phyloP scores from a whole-genome alignment of 768 basidiomycete species.

The Pisolithus microcarpus region DNA sequence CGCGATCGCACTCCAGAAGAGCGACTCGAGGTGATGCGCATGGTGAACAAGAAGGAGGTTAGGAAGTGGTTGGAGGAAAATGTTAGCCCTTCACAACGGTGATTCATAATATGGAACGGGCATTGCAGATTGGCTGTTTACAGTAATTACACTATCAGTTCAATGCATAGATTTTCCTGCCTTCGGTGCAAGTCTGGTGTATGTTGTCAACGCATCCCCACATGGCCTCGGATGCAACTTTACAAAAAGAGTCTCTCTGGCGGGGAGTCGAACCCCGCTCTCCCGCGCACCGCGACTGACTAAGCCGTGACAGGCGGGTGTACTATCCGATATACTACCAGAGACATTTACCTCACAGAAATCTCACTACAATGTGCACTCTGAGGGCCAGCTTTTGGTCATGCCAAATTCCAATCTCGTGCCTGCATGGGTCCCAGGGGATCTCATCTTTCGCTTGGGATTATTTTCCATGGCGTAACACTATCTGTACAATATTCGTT shows the following conservation, averaged over 20 bases:
- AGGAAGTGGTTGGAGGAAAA: constrained; percentile 73
- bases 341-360: constrained; percentile 12
- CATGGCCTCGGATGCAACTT: too few relatives aligned
- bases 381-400: too few relatives aligned
- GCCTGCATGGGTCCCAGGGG: too few relatives aligned
- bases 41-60: constrained; percentile 74
- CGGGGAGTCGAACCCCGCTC: constrained; percentile 31
- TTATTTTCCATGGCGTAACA: too few relatives aligned
- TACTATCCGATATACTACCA: constrained; percentile 49
- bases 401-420: too few relatives aligned
- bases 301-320: constrained; percentile 38
- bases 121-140: too few relatives aligned
- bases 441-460: too few relatives aligned
- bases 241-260: constrained; percentile 14
- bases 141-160: too few relatives aligned
- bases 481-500: too few relatives aligned
- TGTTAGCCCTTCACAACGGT: constrained; percentile 6
- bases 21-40: constrained; percentile 41
- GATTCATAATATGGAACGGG: background rate
- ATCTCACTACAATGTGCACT: too few relatives aligned
- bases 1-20: constrained; percentile 40
- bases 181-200: background rate
- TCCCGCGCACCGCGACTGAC: constrained; percentile 14
- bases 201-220: too few relatives aligned
- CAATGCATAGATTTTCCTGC: too few relatives aligned